Evolutionary conservation across 139 green algal genomes (phyloP).

Genomic region (Chara braunii): DNA sequence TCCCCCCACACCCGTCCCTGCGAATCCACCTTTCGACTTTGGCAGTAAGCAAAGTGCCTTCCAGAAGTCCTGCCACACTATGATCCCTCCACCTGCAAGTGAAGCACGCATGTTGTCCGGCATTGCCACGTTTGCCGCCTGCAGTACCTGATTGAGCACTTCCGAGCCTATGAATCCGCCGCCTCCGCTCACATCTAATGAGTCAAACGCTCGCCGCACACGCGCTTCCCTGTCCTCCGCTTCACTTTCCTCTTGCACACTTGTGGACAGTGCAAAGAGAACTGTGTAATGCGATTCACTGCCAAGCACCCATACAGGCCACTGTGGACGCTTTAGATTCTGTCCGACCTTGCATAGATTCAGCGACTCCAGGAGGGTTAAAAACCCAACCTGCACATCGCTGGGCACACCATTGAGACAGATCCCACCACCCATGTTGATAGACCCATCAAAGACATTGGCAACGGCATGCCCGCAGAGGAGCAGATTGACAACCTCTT

Average conservation of each 20-base stretch:
- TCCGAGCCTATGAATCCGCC: conserved; percentile 29
- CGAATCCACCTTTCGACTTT: conserved; percentile 15
- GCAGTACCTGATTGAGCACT: conserved; percentile 5
- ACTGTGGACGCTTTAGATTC: conserved; percentile 36
- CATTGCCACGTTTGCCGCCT: conserved; percentile 9
- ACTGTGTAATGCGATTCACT: conserved; percentile 39
- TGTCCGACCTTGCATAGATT: conserved; percentile 41
- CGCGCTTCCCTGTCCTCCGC: conserved; percentile 3
- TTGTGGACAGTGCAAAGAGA: conserved; percentile 32
- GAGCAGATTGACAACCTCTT: conserved; percentile 44
- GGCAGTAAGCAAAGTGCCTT: conserved; percentile 12
- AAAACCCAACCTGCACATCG: conserved; percentile 36
- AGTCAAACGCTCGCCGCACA: conserved; percentile 17
- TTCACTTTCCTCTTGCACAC: conserved; percentile 30
- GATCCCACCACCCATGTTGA: conserved; percentile 39
- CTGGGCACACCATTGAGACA: conserved; percentile 29
- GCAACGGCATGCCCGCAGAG: conserved; percentile 41
- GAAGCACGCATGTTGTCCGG: neutral
- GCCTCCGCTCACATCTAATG: conserved; percentile 17
- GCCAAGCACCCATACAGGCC: conserved; percentile 43
- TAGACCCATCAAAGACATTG: conserved; percentile 45
- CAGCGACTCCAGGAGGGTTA: conserved; percentile 44
- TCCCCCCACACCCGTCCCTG: neutral
- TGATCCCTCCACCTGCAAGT: neutral
- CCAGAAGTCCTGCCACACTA: conserved; percentile 40